These are phyloP conservation scores for Xylariaceae sp. DNA, from an alignment of 2,329 filamentous ascomycete species.

Conservation along the genomic window DNA sequence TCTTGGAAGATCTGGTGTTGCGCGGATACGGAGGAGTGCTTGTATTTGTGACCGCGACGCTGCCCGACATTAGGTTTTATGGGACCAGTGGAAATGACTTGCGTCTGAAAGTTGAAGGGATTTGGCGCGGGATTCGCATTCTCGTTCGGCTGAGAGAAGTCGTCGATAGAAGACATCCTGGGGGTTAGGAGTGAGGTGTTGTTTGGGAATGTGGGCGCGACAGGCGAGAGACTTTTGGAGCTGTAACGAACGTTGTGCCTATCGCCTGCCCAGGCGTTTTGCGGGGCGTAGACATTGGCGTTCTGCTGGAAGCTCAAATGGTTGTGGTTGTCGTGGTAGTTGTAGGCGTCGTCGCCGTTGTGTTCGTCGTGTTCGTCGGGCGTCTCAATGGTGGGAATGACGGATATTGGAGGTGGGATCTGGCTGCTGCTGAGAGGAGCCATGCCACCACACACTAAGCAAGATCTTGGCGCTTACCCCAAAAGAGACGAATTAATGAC, in stretches of 20 bases:
- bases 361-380: slow-evolving; percentile 23
- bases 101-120: slow-evolving; percentile 94
- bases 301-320: slow-evolving; percentile 14
- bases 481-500: neutral
- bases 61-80: slow-evolving; percentile 86
- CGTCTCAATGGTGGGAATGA: slow-evolving; percentile 30
- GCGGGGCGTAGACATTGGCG: slow-evolving; percentile 6
- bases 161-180: slow-evolving; percentile 26
- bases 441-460: slow-evolving; percentile 8
- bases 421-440: slow-evolving; percentile 10
- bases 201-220: slow-evolving; percentile 28
- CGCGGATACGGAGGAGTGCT: slow-evolving; percentile 86
- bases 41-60: slow-evolving; percentile 93
- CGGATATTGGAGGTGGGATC: slow-evolving; percentile 26
- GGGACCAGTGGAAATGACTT: slow-evolving; percentile 69
- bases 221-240: slow-evolving; percentile 31
- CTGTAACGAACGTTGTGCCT: slow-evolving; percentile 19
- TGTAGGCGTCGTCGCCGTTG: slow-evolving; percentile 8
- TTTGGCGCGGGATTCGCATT: slow-evolving; percentile 41
- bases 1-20: slow-evolving; percentile 95
- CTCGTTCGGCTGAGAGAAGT: slow-evolving; percentile 23
- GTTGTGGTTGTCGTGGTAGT: neutral
- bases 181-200: slow-evolving; percentile 9
- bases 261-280: slow-evolving; percentile 16
- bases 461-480: slow-evolving; percentile 27